Evolutionary conservation across 2,329 filamentous ascomycete species (phyloP), one percentile per base, ranked within the genome.

Genomic region (Phymatotrichopsis omnivora): DNA sequence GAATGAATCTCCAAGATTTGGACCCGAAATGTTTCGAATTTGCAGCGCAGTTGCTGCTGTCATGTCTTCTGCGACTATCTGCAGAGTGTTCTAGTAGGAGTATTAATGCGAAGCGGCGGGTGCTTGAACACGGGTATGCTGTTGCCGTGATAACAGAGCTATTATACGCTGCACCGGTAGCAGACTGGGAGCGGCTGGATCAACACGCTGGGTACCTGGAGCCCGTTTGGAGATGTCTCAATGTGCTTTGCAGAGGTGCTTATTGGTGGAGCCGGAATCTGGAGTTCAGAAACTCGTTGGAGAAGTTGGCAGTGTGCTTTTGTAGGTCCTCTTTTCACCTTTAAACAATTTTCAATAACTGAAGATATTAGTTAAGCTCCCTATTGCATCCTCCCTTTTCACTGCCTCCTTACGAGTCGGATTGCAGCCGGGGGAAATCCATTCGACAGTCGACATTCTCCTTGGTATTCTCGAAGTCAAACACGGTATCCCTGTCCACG

Each of bases 241-340:
- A 42, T 19, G 16, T 49, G 7, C 40, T 53, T 17, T 40, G 33
- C 24, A 28, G 35, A 7, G 48, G 51, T 2, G 48, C 48, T 25
- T 11, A 16, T 8, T 53, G 51, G 51, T 53, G 44, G 51, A 28
- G 22, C 11, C 42, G 22, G 5, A 49, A 25, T 20, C 20, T 17
- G 7, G 8, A 2, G 12, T 53, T 41, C 19, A 29, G 12, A 22
- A 40, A 22, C 31, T 45, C 28, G 19, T 24, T 51, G 20, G 30
- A 41, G 36, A 20, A 40, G 28, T 32, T 53, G 29, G 45, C 47
- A 8, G 41, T 24, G n/a, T 39, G 42, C 19, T 45, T 53, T 39
- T 51, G 50, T 53, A 16, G 38, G 50, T 51, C 17, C 30, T 19
- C 14, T 23, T n/a, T n/a, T n/a, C n/a, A n/a, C n/a, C n/a, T 33